Evolutionary conservation across 2,329 filamentous ascomycete species (phyloP).

Genomic region (Trichophyton mentagrophytes): DNA sequence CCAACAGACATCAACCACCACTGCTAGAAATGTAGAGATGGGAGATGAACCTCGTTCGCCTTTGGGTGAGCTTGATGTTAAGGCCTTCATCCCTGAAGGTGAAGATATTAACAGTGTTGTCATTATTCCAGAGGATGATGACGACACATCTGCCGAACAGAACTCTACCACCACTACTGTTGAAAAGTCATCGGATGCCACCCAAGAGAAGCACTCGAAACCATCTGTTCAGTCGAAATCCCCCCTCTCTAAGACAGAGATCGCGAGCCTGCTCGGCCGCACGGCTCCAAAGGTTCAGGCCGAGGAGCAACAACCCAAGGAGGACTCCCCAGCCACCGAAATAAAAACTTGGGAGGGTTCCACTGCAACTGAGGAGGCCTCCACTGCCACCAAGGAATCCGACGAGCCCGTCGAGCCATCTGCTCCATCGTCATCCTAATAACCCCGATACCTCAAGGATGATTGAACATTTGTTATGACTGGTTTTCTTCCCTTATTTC

Average conservation of each 20-base stretch:
- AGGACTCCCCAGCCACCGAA: slow-evolving; percentile 36
- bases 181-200: neutral
- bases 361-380: slow-evolving; percentile 46
- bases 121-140: slow-evolving; percentile 6
- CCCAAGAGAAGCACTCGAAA: neutral
- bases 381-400: neutral
- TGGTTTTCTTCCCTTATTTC: neutral
- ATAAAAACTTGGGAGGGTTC: slow-evolving; percentile 60
- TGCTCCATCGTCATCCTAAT: neutral
- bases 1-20: slow-evolving; percentile 26
- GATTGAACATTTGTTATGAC: neutral
- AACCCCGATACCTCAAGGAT: neutral
- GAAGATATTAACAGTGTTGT: slow-evolving; percentile 25
- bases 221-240: slow-evolving; percentile 1
- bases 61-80: slow-evolving; percentile 53
- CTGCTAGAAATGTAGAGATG: slow-evolving; percentile 40
- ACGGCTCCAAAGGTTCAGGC: slow-evolving; percentile 19
- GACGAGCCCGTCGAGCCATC: neutral
- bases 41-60: slow-evolving; percentile 53
- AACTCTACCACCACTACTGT: neutral
- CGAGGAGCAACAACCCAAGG: slow-evolving; percentile 14
- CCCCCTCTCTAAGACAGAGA: slow-evolving; percentile 8
- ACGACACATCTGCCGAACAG: neutral
- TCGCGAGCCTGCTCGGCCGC: slow-evolving; percentile 10
- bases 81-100: slow-evolving; percentile 55